Evolutionary conservation across 164 flowering plant species (phyloP).

Genomic region (Tetrastigma voinierianum): DNA sequence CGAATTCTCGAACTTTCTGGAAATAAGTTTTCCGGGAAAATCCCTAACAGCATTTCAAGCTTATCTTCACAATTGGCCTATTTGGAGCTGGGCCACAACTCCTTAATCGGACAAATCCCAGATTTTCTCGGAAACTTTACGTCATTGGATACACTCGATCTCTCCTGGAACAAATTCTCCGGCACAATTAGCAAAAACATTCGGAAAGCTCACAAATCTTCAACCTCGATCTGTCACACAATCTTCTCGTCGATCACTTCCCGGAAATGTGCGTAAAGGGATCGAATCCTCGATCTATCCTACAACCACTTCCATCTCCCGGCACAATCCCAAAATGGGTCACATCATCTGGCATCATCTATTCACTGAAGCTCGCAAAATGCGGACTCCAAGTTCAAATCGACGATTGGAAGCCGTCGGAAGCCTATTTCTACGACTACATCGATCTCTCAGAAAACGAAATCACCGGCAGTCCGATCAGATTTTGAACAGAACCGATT

Average conservation of each 20-base stretch:
- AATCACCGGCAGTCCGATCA: constrained; percentile 57
- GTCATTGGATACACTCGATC: constrained; percentile 59
- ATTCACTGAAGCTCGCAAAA: constrained; percentile 64
- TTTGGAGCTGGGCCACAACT: constrained; percentile 61
- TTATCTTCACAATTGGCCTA: constrained; percentile 36
- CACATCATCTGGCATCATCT: constrained; percentile 59
- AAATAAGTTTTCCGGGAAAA: constrained; percentile 45
- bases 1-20: constrained; percentile 32
- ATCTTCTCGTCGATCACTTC: constrained; percentile 61
- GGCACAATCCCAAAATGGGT: constrained; percentile 70
- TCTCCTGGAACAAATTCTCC: constrained; percentile 47
- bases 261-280: constrained; percentile 63
- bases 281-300: constrained; percentile 70
- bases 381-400: constrained; percentile 62
- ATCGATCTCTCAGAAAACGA: constrained; percentile 68
- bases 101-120: constrained; percentile 51
- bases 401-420: constrained; percentile 52
- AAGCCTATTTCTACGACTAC: constrained; percentile 70
- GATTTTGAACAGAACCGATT: constrained; percentile 51
- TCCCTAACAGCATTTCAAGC: constrained; percentile 45
- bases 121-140: constrained; percentile 52
- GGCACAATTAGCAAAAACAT: constrained; percentile 59
- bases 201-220: constrained; percentile 68
- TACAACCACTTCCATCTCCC: constrained; percentile 55
- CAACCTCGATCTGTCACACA: constrained; percentile 66